phyloP scores from a whole-genome alignment of 1,284 basidiomycete genomes.

The Meira miltonrushii region DNA sequence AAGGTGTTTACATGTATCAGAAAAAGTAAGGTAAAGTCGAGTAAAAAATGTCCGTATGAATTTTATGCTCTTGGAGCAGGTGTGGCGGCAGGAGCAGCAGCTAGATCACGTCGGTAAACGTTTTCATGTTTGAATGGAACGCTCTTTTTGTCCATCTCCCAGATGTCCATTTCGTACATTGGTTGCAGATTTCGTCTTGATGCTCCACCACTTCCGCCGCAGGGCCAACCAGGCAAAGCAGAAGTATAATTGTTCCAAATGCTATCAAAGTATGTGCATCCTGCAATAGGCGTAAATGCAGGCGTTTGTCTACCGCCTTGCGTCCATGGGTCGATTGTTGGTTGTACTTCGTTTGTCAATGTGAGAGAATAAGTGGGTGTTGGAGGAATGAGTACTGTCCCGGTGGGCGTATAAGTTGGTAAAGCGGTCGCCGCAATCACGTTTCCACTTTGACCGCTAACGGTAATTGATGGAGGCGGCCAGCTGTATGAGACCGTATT shows the following conservation, averaged over 20 bases:
- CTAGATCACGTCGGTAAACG: too few species aligned
- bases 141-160: too few species aligned
- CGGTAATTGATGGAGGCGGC: constrained; percentile 26
- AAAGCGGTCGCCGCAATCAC: constrained; percentile 18
- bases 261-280: constrained; percentile 29
- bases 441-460: constrained; percentile 10
- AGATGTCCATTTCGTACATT: too few species aligned
- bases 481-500: constrained; percentile 20
- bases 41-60: too few species aligned
- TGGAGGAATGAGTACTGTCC: constrained; percentile 17
- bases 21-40: too few species aligned
- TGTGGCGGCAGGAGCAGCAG: too few species aligned
- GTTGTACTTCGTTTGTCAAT: constrained; percentile 15
- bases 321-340: constrained; percentile 24
- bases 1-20: too few species aligned
- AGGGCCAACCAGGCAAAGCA: constrained; percentile 7
- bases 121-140: too few species aligned
- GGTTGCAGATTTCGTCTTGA: too few species aligned
- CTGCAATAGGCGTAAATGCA: constrained; percentile 24
- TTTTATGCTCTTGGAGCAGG: too few species aligned
- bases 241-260: not conserved
- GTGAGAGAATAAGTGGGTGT: constrained; percentile 24
- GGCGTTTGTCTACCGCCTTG: constrained; percentile 17
- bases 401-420: constrained; percentile 31
- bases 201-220: not conserved